phyloP scores from a whole-genome alignment of 2,329 filamentous ascomycete genomes.

The Xylariaceae sp. region DNA sequence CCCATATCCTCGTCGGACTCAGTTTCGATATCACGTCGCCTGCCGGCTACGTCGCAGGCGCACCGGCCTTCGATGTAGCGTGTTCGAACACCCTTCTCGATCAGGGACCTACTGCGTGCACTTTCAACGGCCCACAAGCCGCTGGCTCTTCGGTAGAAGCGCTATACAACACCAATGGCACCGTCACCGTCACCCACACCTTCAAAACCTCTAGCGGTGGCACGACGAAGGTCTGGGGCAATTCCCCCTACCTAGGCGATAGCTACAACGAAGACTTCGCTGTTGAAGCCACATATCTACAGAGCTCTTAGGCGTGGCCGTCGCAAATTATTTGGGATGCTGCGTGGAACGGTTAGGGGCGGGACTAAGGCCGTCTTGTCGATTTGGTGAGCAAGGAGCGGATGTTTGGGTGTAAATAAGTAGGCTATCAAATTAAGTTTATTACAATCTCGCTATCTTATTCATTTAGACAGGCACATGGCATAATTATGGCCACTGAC shows the following conservation, averaged over 20 bases:
- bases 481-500: too few species aligned
- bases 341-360: too few species aligned
- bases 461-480: too few species aligned
- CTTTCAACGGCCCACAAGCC: background rate
- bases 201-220: too few species aligned
- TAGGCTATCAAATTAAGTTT: too few species aligned
- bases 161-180: background rate
- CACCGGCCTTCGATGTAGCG: constrained; percentile 9
- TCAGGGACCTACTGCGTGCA: background rate
- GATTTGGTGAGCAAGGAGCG: too few species aligned
- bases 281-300: background rate
- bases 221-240: background rate
- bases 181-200: constrained; percentile 1
- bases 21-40: background rate
- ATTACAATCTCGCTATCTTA: too few species aligned
- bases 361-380: too few species aligned
- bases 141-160: constrained; percentile 13
- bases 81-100: background rate
- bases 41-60: constrained; percentile 6
- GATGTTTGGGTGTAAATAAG: too few species aligned
- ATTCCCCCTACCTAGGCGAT: background rate
- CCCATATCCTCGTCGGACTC: background rate
- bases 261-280: background rate
- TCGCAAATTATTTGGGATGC: too few species aligned
- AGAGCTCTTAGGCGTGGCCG: background rate